These are phyloP conservation scores for Aureobasidium sp. DNA, from an alignment of 2,329 filamentous ascomycete genomes.

Conservation along the genomic window DNA sequence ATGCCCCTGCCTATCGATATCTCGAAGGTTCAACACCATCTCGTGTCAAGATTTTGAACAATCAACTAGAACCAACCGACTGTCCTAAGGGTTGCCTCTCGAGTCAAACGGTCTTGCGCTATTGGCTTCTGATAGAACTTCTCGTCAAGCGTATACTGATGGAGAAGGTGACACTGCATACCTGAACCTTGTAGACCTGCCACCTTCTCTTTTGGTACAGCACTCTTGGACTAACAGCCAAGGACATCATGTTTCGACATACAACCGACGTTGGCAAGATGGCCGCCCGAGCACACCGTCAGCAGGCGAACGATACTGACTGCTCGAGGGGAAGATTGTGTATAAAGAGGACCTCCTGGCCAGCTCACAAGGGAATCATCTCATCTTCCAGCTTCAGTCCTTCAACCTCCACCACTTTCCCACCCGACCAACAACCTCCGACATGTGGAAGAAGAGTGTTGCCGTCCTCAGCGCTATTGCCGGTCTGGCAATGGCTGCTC, in stretches of 20 bases:
- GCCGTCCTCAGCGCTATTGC: constrained; percentile 10
- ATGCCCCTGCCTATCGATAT: neutral
- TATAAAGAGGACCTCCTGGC: neutral
- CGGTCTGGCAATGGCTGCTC: constrained; percentile 11
- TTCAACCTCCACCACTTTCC: neutral
- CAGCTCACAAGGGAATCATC: neutral
- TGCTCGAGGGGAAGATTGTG: neutral
- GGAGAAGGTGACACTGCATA: neutral
- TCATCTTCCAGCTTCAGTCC: neutral
- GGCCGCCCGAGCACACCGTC: neutral
- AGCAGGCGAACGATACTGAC: neutral
- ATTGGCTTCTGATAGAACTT: constrained; percentile 1
- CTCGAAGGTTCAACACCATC: neutral
- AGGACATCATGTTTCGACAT: neutral
- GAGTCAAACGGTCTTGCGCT: neutral
- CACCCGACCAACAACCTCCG: neutral
- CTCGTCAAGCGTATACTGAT: neutral
- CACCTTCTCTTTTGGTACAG: constrained; percentile 6
- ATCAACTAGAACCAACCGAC: neutral
- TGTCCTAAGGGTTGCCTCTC: neutral
- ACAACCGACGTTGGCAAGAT: neutral
- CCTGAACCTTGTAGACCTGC: neutral
- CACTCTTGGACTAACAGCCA: neutral
- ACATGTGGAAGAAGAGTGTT: constrained; percentile 10
- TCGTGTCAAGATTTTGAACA: neutral